Evolutionary conservation across 306 rosid species (phyloP).

Genomic region (Nissolia schottii): DNA sequence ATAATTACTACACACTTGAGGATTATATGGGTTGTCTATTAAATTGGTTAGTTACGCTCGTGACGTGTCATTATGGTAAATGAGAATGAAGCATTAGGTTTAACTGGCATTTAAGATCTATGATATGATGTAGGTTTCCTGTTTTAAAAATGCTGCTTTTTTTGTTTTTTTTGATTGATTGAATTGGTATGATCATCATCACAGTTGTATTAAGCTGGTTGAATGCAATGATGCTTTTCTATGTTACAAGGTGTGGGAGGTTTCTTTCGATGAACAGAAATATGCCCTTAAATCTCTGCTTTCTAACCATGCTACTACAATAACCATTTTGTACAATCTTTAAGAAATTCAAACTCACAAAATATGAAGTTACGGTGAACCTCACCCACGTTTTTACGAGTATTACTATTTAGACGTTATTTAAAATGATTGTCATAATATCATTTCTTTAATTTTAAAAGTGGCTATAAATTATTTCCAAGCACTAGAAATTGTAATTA

Average conservation of each 20-base stretch:
- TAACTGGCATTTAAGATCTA: neutral
- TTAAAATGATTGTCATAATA: no score
- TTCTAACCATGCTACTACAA: no score
- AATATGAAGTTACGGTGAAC: no score
- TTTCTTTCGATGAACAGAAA: constrained; percentile 12
- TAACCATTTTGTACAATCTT: no score
- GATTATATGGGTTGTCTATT: neutral
- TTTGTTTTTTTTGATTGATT: neutral
- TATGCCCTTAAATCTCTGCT: neutral
- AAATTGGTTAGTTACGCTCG: neutral
- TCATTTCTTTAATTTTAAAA: no score
- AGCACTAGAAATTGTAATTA: neutral
- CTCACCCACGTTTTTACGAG: no score
- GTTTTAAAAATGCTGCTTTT: neutral
- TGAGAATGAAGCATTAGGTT: neutral
- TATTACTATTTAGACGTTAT: no score
- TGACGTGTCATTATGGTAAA: neutral
- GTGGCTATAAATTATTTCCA: constrained; percentile 1
- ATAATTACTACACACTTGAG: neutral
- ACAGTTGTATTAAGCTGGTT: neutral
- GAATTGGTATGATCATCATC: constrained; percentile 19
- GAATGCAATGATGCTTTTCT: constrained; percentile 15
- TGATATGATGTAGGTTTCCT: neutral
- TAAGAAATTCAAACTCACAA: no score
- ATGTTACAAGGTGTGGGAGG: neutral